These are phyloP conservation scores for Erodium chrysanthum DNA, from an alignment of 441 rosid species.

Conservation along the genomic window DNA sequence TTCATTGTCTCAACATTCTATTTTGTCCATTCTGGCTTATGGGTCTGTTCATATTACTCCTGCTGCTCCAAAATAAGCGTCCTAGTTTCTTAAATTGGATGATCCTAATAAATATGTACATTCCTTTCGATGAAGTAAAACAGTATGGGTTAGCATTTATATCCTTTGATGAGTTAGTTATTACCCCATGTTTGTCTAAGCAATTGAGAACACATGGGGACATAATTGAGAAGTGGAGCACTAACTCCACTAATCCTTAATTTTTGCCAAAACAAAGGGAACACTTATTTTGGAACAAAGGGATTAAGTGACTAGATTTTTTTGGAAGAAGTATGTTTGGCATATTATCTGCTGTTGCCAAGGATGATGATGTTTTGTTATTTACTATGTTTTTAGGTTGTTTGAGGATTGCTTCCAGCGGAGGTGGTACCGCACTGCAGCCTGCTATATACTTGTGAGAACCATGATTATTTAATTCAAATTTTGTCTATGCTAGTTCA, in stretches of 20 bases:
- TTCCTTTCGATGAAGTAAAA: not conserved
- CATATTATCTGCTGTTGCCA: not conserved
- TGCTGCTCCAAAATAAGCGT: not conserved
- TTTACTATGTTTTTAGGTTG: constrained; percentile 39
- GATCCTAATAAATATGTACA: not conserved
- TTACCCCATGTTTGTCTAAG: not conserved
- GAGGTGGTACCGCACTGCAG: constrained; percentile 98
- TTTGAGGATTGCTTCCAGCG: constrained; percentile 97
- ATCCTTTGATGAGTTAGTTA: not conserved
- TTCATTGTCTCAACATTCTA: too few relatives aligned
- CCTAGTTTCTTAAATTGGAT: not conserved
- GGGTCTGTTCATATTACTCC: not conserved
- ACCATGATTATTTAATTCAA: not conserved
- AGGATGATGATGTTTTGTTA: not conserved
- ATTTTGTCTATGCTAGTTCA: constrained; percentile 4
- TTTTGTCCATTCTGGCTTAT: too few relatives aligned
- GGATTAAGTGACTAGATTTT: not conserved
- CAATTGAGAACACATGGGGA: not conserved
- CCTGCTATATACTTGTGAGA: constrained; percentile 95
- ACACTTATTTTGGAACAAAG: not conserved
- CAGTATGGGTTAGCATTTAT: not conserved
- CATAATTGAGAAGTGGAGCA: not conserved
- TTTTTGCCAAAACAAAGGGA: not conserved
- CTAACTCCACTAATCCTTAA: not conserved
- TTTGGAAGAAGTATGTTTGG: not conserved